Conservation (phyloP, 2,329 filamentous ascomycete genomes). For the Calonectria henricotiae region DNA sequence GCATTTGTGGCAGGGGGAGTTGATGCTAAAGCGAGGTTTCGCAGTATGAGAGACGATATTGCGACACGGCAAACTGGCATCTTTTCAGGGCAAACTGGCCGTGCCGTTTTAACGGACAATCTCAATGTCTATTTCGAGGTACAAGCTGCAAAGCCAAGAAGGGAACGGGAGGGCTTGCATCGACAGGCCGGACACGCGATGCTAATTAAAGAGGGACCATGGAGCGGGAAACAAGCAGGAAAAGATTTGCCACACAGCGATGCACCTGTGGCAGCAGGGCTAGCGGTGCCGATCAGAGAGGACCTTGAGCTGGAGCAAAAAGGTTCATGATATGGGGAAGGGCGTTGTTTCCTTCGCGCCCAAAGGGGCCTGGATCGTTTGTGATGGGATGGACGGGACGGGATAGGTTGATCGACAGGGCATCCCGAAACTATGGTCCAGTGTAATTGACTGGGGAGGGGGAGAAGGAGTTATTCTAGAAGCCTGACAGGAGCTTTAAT, state of each 20-base stretch:
- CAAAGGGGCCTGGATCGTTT: not conserved
- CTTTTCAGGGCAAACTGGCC: not conserved
- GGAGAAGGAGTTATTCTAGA: not conserved
- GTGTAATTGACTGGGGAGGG: not conserved
- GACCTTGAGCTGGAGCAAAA: not conserved
- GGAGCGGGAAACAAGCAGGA: not conserved
- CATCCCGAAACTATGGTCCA: slow-evolving; percentile 15
- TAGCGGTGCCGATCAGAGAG: slow-evolving; percentile 3
- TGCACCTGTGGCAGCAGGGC: not conserved
- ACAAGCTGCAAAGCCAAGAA: not conserved
- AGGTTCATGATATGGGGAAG: not conserved
- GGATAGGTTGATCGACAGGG: slow-evolving; percentile 32
- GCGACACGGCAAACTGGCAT: no score
- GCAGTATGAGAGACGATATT: not conserved
- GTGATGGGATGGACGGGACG: slow-evolving; percentile 9
- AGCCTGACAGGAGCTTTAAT: not conserved
- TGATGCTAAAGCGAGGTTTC: slow-evolving; percentile 24
- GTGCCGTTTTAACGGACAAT: not conserved
- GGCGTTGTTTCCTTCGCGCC: not conserved
- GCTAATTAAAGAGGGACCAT: slow-evolving; percentile 10
- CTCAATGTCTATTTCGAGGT: not conserved
- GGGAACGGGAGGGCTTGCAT: not conserved
- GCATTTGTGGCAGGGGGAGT: slow-evolving; percentile 9
- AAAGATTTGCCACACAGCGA: slow-evolving; percentile 11
- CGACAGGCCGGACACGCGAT: slow-evolving; percentile 3